These are phyloP conservation scores for Ophiostoma australiae DNA, from an alignment of 2,329 filamentous ascomycete species.

Conservation along the genomic window DNA sequence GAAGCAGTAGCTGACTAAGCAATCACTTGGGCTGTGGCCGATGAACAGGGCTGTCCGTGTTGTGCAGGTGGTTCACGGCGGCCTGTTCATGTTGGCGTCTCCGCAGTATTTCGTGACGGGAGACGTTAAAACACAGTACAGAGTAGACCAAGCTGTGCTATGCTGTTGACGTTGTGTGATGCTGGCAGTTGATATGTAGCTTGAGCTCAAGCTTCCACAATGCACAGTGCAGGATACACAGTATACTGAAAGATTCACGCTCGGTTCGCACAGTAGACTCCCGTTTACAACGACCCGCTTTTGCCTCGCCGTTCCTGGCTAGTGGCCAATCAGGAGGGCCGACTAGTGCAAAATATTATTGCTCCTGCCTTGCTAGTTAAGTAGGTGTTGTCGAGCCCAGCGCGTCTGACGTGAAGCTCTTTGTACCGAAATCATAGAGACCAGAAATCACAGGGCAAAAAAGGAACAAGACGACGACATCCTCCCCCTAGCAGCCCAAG, in stretches of 20 bases:
- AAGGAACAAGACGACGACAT: slow-evolving; percentile 6
- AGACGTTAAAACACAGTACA: background rate
- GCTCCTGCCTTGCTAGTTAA: slow-evolving; percentile 18
- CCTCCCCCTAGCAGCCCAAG: background rate
- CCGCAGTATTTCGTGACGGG: background rate
- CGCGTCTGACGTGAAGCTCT: slow-evolving; percentile 23
- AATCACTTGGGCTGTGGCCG: background rate
- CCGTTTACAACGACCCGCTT: slow-evolving; percentile 8
- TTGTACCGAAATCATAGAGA: background rate
- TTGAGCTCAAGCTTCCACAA: background rate
- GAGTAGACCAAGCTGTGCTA: background rate
- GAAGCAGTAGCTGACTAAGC: background rate
- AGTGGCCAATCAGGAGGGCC: slow-evolving; percentile 19
- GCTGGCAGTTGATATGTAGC: background rate
- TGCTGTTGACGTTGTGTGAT: background rate
- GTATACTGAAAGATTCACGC: background rate
- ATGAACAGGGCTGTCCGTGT: background rate
- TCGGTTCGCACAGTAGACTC: background rate
- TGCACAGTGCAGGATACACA: background rate
- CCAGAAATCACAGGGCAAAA: background rate
- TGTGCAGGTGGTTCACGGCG: background rate
- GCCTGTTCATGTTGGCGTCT: background rate
- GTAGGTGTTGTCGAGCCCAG: slow-evolving; percentile 13
- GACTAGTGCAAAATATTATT: slow-evolving; percentile 22
- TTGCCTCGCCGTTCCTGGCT: slow-evolving; percentile 15